phyloP scores from a whole-genome alignment of 116 monocot species.

The Cymodocea nodosa region DNA sequence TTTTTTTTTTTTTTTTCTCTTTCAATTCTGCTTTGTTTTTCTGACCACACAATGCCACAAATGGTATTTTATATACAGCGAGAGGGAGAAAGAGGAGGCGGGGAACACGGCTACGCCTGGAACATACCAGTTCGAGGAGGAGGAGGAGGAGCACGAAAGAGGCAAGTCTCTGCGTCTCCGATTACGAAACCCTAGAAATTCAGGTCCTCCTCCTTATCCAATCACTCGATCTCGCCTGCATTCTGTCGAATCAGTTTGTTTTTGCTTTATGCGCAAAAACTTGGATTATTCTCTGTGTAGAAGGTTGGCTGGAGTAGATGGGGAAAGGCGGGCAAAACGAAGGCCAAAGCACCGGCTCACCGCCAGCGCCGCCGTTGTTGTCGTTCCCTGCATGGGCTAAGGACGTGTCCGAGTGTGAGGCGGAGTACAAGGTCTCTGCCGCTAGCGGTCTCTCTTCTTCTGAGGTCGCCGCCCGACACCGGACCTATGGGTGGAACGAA shows the following conservation, averaged over 20 bases:
- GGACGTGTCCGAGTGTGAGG: conserved; percentile 48
- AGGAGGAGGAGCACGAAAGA: too few species aligned
- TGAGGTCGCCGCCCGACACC: conserved; percentile 8
- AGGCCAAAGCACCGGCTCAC: neutral
- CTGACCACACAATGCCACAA: too few species aligned
- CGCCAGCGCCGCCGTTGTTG: neutral
- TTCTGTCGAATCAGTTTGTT: neutral
- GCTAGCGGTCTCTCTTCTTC: conserved; percentile 38
- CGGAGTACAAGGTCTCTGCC: conserved; percentile 44
- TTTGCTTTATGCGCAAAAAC: neutral
- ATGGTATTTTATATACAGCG: too few species aligned
- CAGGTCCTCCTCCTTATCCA: neutral
- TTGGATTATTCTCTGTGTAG: neutral
- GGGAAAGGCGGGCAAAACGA: conserved; percentile 17
- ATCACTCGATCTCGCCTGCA: neutral
- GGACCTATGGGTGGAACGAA: conserved; percentile 56
- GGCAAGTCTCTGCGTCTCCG: too few species aligned
- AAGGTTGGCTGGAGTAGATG: neutral
- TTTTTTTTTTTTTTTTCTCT: too few species aligned
- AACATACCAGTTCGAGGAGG: too few species aligned
- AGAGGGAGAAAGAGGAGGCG: too few species aligned
- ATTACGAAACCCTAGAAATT: neutral
- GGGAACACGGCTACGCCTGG: too few species aligned
- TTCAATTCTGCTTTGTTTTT: too few species aligned
- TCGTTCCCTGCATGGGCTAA: conserved; percentile 81